Evolutionary conservation across 257 asterid species (phyloP), one percentile per base, ranked within the genome.

Genomic region (Gentiana macrophylla): DNA sequence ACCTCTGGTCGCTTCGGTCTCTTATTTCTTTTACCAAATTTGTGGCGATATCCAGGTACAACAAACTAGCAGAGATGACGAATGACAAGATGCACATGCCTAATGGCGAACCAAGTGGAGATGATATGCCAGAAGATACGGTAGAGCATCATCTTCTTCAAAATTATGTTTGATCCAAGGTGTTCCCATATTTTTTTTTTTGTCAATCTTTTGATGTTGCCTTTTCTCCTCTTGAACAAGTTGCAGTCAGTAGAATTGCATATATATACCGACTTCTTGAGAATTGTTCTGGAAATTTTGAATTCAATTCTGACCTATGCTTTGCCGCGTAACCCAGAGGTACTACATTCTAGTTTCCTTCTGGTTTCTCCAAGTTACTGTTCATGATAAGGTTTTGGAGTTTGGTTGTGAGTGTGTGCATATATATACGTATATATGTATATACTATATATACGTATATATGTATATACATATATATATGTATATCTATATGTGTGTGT

Each of bases 321-420:
- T 8, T 67, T 90, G 61, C 96, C 98, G 2, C 72, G 94, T 43
- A 90, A 90, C 68, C 98, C 96, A 10, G 98, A 90, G 96, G 97
- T 89, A 74, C 62, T 6, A 38, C 58, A 4, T 46, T 50, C 62
- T 69, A n/a, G 62, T 60, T 59, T 61, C 24, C 50, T 46, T 8
- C 33, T 62, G 53, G 60, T 47, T 63, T 49, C 6, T 64, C 38
- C 48, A 52, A 44, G 49, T 37, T 66, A 24, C 59, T 59, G 37
- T 57, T 57, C n/a, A 36, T 50, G 35, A 8, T 35, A 38, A n/a
- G 24, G 12, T 36, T 13, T 24, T 46, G 5, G 32, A 24, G 24
- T 24, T 24, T 24, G 24, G 24, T 24, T 24, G 24, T 24, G 24
- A 24, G 24, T 24, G 24, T 24, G 1, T 24, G 24, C 24, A 24